Evolutionary conservation across 176 grass and related monocot genomes (phyloP), one percentile per base, ranked within the genome.

Genomic region (Avena sativa): DNA sequence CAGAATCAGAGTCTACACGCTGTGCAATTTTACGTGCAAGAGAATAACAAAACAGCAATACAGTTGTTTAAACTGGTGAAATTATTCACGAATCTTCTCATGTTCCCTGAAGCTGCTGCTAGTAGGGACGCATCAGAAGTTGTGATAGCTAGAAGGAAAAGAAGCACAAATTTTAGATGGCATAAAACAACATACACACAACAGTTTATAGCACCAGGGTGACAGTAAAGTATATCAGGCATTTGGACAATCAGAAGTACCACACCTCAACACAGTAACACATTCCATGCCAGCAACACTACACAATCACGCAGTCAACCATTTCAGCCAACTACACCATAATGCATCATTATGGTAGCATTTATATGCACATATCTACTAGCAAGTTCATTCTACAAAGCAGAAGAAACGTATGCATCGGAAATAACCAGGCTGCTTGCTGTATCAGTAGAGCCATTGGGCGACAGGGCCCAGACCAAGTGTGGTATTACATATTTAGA

Each of bases 331-430:
- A 52, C 72, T 74, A 87, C 57, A 79, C 74, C 47, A 48, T 47
- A 67, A 74, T 68, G 75, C 23, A 25, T 56, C 74, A 76, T 64
- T 76, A 68, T 43, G 83, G 88, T 69, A 68, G 83, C 84, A 83
- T 88, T 91, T 84, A 81, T 91, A 68, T 91, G 86, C 87, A 91
- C 89, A 91, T 20, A 59, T 43, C 76, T 65, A 85, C 55, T 53
- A 61, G 61, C 44, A 44, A 52, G 70, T 36, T 69, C 82, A 76
- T 77, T 48, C 38, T 69, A 88, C 66, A 76, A 15, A 28, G 49
- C 8, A 68, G 21, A 66, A 43, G 17, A 64, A 50, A 85, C 36
- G 68, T 32, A 78, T 17, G 40, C 28, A 67, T 84, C 48, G 21
- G 48, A 32, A 17, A 80, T 15, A 44, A 73, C 57, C 80, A 74